These are phyloP conservation scores for Cnidoscolus chayamansa DNA, from an alignment of 441 rosid genomes.

Conservation along the genomic window DNA sequence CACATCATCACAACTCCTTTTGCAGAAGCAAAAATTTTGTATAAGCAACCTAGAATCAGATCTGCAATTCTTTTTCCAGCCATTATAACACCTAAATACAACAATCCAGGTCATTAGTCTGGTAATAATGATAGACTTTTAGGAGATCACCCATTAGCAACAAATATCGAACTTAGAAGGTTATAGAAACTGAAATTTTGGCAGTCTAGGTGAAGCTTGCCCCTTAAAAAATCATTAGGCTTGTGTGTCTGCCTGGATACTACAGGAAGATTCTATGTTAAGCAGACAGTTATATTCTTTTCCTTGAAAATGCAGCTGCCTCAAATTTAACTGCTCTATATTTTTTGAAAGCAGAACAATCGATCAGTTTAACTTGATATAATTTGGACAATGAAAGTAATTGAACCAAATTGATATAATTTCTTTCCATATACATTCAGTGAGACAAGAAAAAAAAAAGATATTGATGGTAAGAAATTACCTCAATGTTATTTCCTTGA, in stretches of 20 bases:
- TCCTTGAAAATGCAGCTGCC: too few relatives aligned
- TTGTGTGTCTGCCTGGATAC: too few relatives aligned
- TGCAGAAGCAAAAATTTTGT: not conserved
- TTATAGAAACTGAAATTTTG: too few relatives aligned
- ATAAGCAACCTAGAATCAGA: not conserved
- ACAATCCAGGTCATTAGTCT: not conserved
- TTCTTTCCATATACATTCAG: not conserved
- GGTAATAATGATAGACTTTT: not conserved
- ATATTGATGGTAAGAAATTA: constrained; percentile 21
- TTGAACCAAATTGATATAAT: not conserved
- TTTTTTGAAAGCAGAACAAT: too few relatives aligned
- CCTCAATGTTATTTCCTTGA: constrained; percentile 77
- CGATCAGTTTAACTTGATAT: not conserved
- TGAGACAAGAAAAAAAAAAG: not conserved
- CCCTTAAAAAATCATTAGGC: too few relatives aligned
- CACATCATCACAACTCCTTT: not conserved
- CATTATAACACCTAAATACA: not conserved
- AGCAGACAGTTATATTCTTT: too few relatives aligned
- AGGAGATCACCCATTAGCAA: not conserved
- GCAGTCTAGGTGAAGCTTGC: too few relatives aligned
- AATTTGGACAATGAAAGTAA: not conserved
- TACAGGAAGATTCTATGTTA: too few relatives aligned
- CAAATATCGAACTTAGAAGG: too few relatives aligned
- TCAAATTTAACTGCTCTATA: too few relatives aligned
- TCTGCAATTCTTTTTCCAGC: not conserved